Conservation (phyloP, 129 eudicot species). For the Rutidosis leptorrhynchoides region DNA sequence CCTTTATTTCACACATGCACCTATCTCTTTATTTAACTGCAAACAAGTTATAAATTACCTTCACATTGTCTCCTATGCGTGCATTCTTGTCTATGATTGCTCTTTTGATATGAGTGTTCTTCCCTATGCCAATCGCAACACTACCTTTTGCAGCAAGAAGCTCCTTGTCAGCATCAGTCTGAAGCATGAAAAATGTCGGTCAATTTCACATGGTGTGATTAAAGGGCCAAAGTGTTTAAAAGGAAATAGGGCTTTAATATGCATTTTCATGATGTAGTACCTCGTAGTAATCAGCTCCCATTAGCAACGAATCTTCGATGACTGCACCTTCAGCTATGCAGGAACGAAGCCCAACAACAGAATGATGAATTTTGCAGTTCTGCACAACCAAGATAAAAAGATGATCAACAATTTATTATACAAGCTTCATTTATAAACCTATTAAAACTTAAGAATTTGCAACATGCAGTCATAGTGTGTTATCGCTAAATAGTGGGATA, state of each 20-base stretch:
- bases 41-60: constrained; percentile 41
- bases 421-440: not conserved
- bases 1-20: not conserved
- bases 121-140: constrained; percentile 88
- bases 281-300: constrained; percentile 99
- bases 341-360: constrained; percentile 93
- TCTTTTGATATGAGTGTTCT: constrained; percentile 75
- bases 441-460: not conserved
- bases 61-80: constrained; percentile 85
- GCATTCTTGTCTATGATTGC: constrained; percentile 96
- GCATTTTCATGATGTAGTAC: constrained; percentile 30
- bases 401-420: not conserved
- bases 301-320: constrained; percentile 80
- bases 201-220: not conserved
- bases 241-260: not conserved
- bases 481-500: not conserved
- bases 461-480: not conserved
- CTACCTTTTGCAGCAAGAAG: constrained; percentile 82
- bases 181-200: constrained; percentile 14
- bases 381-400: constrained; percentile 33
- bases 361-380: constrained; percentile 97
- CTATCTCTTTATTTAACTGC: not conserved
- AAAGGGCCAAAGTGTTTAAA: not conserved
- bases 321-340: constrained; percentile 93
- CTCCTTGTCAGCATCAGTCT: constrained; percentile 91